Base-by-base conservation (phyloP, 768 basidiomycete genomes). In the Lentinula boryana region DNA sequence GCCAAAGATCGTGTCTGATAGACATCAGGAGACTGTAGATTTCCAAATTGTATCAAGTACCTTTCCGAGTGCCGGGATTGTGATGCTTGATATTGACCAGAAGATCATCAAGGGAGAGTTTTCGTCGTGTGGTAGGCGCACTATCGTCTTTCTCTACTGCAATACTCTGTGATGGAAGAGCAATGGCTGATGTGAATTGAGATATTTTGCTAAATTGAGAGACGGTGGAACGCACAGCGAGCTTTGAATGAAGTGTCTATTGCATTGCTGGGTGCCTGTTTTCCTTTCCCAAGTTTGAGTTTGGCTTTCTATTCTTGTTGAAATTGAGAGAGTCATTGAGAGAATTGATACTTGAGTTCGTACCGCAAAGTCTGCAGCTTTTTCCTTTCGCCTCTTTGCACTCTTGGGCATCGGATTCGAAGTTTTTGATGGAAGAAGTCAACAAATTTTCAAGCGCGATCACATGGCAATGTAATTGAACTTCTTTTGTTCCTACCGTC, bases 181-280 rank as follows among this genome's bases (percentile, higher is more conserved):
- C 89, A 71, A 98, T 96, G 23, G 93, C 95, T 98, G 67, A 63
- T 43, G 61, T 63, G 58, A 65, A 70, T 60, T 41, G 58, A 46
- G 62, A 3, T 18, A 23, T 10, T 46, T 38, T 27, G 32, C 40
- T 18, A 32, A 33, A 18, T 54, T 38, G 52, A 33, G 10, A 5
- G 38, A 46, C 7, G 56, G 36, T n/a, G 49, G 41, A 53, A 78
- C 90, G 67, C 68, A 97, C 96, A 93, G 62, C 93, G 85, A 35
- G 93, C 87, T 71, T 95, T 94, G 83, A 96, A 98, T 1, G 95
- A 95, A 1, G 96, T 98, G 74, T 98, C 93, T 65, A 98, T 84
- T 5, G 85, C 91, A 80, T 98, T 98, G 50, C 76, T 80, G 9
- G 94, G 80, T 9, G 77, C 70, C 67, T 89, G 84, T 72, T 95